Percentiles rank a stretch among this genome's conserved stretches.
Evolutionary conservation across 2,329 filamentous ascomycete species (phyloP).

Genomic region (Sarocladium brachiariae): DNA sequence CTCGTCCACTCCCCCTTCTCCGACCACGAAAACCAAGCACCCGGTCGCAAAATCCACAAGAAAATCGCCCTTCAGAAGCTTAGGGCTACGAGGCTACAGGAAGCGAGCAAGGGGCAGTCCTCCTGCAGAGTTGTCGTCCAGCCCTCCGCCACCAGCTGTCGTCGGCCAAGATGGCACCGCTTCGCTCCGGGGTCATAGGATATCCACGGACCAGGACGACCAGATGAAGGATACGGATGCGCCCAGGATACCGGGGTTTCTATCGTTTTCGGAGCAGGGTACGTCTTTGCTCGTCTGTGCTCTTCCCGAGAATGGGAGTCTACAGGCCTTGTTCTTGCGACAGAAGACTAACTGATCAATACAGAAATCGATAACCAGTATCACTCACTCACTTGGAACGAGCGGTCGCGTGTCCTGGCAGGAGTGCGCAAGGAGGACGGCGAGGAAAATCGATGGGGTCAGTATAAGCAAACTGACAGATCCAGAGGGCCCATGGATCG

Average conservation of each 20-base stretch:
- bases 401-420: constrained; percentile 38
- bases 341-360: too few relatives aligned
- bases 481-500: constrained; percentile 55
- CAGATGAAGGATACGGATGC: constrained; percentile 12
- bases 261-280: constrained; percentile 31
- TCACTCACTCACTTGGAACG: constrained; percentile 46
- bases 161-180: constrained; percentile 30
- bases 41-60: constrained; percentile 17
- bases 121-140: constrained; percentile 23
- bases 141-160: constrained; percentile 23
- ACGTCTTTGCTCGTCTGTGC: constrained; percentile 12
- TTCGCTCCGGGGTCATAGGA: constrained; percentile 10
- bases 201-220: not conserved
- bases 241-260: constrained; percentile 31
- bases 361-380: constrained; percentile 45
- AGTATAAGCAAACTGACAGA: constrained; percentile 27
- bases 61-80: constrained; percentile 35
- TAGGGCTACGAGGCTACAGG: constrained; percentile 37
- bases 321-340: not conserved
- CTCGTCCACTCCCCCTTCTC: not conserved
- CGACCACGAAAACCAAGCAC: constrained; percentile 3
- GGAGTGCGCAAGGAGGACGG: constrained; percentile 25
- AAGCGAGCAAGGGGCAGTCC: constrained; percentile 41
- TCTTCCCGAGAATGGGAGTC: too few relatives aligned
- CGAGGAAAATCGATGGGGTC: constrained; percentile 26